phyloP scores from a whole-genome alignment of 805 yeast species.

The Saccharomycopsis synnaedendra region DNA sequence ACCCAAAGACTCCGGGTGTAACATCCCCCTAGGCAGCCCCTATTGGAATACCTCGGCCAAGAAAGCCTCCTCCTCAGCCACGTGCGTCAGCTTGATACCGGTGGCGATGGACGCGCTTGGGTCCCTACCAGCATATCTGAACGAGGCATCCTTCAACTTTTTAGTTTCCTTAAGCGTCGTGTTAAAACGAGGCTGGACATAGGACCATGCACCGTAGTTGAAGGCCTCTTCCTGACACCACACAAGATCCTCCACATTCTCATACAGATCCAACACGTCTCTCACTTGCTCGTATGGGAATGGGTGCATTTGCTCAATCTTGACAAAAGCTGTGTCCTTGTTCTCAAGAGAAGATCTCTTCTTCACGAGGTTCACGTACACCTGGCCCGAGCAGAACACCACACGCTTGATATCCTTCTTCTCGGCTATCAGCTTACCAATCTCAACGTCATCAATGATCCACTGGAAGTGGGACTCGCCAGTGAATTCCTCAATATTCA shows the following conservation, averaged over 20 bases:
- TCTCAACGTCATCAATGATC: constrained; percentile 87
- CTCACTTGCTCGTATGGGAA: constrained; percentile 95
- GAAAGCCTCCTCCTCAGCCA: constrained; percentile 81
- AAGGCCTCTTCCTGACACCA: constrained; percentile 99
- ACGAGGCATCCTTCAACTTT: constrained; percentile 40
- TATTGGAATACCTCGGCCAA: constrained; percentile 55
- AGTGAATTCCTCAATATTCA: constrained; percentile 71
- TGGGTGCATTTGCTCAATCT: constrained; percentile 93
- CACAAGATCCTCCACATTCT: constrained; percentile 76
- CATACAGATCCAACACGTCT: constrained; percentile 71
- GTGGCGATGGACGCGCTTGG: constrained; percentile 99
- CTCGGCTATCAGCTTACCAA: constrained; percentile 63
- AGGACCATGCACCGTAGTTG: constrained; percentile 89
- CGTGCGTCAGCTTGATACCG: constrained; percentile 83
- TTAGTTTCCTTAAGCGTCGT: constrained; percentile 71
- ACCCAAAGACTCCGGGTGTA: too few relatives aligned
- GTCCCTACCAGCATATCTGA: constrained; percentile 94
- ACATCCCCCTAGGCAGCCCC: too few relatives aligned
- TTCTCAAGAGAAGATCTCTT: constrained; percentile 69
- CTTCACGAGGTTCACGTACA: constrained; percentile 83
- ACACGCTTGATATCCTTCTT: constrained; percentile 83
- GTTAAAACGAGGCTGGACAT: constrained; percentile 69
- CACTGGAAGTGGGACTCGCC: constrained; percentile 90
- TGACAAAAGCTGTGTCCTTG: constrained; percentile 78
- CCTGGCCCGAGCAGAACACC: constrained; percentile 86